Evolutionary conservation across 768 basidiomycete genomes (phyloP).

Genomic region (Leccinum barrowsii): DNA sequence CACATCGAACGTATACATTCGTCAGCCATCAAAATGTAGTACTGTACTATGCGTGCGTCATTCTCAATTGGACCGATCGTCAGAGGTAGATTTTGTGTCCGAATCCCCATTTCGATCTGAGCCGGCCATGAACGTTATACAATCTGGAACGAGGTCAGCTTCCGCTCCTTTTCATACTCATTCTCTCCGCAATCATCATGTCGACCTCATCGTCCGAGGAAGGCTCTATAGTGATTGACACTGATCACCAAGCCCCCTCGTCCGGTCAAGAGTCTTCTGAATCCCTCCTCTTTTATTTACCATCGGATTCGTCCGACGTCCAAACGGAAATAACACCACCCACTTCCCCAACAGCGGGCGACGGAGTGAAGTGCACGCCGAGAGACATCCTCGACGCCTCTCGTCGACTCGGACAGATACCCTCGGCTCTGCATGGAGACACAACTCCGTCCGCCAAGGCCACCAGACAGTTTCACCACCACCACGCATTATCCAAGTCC

Average conservation of each 20-base stretch:
- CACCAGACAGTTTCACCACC: not conserved
- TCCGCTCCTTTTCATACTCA: not conserved
- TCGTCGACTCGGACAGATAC: slow-evolving; percentile 8
- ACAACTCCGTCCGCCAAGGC: not conserved
- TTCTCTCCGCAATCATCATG: slow-evolving; percentile 1
- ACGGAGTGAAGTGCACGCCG: slow-evolving; percentile 6
- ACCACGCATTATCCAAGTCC: not conserved
- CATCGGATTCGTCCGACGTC: slow-evolving; percentile 14
- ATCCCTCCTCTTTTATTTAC: slow-evolving; percentile 7
- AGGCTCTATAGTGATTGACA: not conserved
- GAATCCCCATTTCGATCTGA: slow-evolving; percentile 10
- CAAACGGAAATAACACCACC: slow-evolving; percentile 21
- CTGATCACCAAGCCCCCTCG: slow-evolving; percentile 1
- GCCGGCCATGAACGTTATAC: slow-evolving; percentile 2
- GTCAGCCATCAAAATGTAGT: not conserved
- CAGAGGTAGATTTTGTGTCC: not conserved
- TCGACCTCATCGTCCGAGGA: slow-evolving; percentile 14
- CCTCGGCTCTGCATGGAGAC: not conserved
- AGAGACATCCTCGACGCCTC: slow-evolving; percentile 14
- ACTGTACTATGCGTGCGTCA: not conserved
- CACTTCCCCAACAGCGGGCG: slow-evolving; percentile 13
- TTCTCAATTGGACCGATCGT: slow-evolving; percentile 3
- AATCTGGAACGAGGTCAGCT: slow-evolving; percentile 6
- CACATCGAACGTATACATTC: not conserved
- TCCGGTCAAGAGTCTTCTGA: slow-evolving; percentile 12